Conservation (phyloP, 495 filamentous ascomycete genomes). For the Tirmania nivea region DNA sequence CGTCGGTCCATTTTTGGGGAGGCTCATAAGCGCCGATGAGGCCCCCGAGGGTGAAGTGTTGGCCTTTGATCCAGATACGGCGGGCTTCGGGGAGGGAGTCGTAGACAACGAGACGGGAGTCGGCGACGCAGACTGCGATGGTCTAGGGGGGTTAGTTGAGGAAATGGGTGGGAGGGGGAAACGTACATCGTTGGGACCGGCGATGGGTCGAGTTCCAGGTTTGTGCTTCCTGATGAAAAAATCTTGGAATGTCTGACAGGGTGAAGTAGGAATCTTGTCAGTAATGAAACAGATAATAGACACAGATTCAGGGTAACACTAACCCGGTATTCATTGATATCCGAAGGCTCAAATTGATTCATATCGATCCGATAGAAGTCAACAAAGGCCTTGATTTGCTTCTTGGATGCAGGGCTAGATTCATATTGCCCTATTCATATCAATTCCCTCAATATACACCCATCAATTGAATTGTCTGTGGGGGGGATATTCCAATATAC, state of each 20-base stretch:
- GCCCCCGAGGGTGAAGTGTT: constrained; percentile 21
- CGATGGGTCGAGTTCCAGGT: constrained; percentile 17
- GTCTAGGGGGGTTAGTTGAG: neutral
- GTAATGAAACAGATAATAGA: neutral
- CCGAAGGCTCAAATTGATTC: constrained; percentile 18
- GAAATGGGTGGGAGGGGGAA: too few species aligned
- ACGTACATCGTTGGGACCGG: constrained; percentile 9
- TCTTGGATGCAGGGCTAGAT: neutral
- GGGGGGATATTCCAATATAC: too few species aligned
- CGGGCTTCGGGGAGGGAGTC: constrained; percentile 16
- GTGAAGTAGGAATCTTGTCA: neutral
- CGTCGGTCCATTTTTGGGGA: constrained; percentile 12
- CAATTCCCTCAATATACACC: too few species aligned
- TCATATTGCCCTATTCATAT: neutral
- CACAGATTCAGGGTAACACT: neutral
- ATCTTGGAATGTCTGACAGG: constrained; percentile 17
- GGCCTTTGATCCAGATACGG: constrained; percentile 24
- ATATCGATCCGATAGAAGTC: constrained; percentile 21
- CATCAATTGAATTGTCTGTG: too few species aligned
- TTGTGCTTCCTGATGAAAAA: constrained; percentile 22
- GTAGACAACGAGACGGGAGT: constrained; percentile 22
- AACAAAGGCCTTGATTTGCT: constrained; percentile 18
- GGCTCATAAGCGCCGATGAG: constrained; percentile 13
- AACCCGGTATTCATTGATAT: constrained; percentile 14
- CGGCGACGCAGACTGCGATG: constrained; percentile 18